Base-by-base conservation (phyloP, 2,329 filamentous ascomycete species). In the Aspergillus costaricaensis region DNA sequence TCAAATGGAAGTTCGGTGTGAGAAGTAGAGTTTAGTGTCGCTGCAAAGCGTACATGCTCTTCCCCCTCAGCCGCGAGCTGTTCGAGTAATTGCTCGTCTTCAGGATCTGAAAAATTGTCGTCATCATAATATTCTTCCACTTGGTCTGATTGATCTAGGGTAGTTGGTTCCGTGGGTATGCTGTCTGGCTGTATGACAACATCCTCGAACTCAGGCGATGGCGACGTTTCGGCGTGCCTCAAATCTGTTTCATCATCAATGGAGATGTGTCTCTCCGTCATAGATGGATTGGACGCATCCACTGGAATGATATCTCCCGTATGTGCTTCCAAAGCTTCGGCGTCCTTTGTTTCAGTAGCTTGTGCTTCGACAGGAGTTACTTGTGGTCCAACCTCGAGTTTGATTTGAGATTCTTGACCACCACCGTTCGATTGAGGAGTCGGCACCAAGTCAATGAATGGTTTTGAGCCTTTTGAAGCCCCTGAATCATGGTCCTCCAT, bases 21-120 rank as follows among this genome's bases (percentile, higher is more conserved):
- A 0, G 89, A 83, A 65, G 90, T 90, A 70, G 91, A 85, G 75
- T 96, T 96, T 10, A 99, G 83, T 50, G 90, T 88, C 65, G 91
- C 93, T 1, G 93, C 92, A 72, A 99, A 99, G 5, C 94, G 88
- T 4, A 91, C 92, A 71, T 99, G 94, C 69, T 97, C 95, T 77
- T 96, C 91, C 1, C 91, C 91, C 81, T 99, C 96, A 25, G 89
- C 86, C 0, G 92, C 93, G 68, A 99, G 87, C 67, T 94, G 92
- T 6, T 86, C 86, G 58, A 98, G 84, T 6, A 99, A 83, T 67
- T 96, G 92, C 72, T 93, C 93, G 64, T 98, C 94, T 75, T 96
- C 95, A 0, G 92, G 90, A 65, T 98, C 94, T 36, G 91, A 95
- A 68, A 89, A 88, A 19, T 88, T 86, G 53, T 88, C 86, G 32